phyloP scores from a whole-genome alignment of 371 early-diverging fungal genomes.

The Mortierella sp. region DNA sequence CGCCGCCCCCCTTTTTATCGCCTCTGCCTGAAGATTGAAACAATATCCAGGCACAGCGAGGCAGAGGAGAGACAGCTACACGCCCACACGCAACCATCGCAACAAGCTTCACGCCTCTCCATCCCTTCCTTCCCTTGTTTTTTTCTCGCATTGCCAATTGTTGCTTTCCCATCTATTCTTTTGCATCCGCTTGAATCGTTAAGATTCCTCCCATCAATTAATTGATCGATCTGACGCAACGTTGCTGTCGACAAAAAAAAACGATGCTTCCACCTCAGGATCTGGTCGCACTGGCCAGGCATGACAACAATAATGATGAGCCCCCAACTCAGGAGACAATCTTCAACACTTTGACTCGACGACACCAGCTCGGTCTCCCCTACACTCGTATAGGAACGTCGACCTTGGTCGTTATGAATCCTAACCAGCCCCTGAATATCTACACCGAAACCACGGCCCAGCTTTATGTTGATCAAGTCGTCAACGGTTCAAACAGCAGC shows the following conservation, averaged over 20 bases:
- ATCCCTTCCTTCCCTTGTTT: neutral
- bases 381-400: slow-evolving; percentile 71
- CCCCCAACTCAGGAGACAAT: slow-evolving; percentile 69
- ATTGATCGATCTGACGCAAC: neutral
- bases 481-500: slow-evolving; percentile 1
- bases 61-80: no score
- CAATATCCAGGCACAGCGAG: no score
- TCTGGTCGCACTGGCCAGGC: slow-evolving; percentile 49
- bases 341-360: slow-evolving; percentile 62
- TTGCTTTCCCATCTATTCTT: neutral
- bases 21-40: no score
- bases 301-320: slow-evolving; percentile 37
- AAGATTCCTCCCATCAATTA: neutral
- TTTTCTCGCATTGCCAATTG: neutral
- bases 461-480: slow-evolving; percentile 21
- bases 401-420: slow-evolving; percentile 70
- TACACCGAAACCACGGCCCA: slow-evolving; percentile 63
- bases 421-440: slow-evolving; percentile 61
- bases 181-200: no score
- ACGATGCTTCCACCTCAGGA: slow-evolving; percentile 43
- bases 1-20: no score
- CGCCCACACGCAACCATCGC: no score
- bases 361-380: slow-evolving; percentile 65
- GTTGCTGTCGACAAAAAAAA: neutral
- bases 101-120: neutral